Percentiles rank a stretch among this genome's conserved stretches.
These are phyloP conservation scores for Suillus luteus DNA, from an alignment of 768 basidiomycete genomes.

Conservation along the genomic window DNA sequence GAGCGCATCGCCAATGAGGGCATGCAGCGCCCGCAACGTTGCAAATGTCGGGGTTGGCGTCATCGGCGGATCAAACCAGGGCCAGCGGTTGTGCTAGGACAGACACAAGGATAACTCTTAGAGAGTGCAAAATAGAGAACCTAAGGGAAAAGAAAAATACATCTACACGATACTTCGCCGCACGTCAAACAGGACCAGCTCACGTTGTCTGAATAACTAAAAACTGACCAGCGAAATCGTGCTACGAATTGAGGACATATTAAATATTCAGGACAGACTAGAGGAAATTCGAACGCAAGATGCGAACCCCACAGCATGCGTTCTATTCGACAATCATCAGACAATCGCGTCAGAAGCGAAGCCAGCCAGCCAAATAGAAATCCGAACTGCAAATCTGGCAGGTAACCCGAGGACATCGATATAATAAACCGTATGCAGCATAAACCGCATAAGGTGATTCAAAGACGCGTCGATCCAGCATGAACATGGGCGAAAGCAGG, in stretches of 20 bases:
- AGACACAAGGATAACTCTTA: background rate
- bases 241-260: background rate
- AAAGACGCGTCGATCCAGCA: background rate
- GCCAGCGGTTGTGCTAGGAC: background rate
- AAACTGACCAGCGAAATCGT: background rate
- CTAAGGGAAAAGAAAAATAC: background rate
- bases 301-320: background rate
- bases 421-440: background rate
- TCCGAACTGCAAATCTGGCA: background rate
- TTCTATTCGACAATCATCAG: slow-evolving; percentile 4
- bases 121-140: background rate
- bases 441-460: background rate
- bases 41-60: slow-evolving; percentile 57
- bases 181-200: background rate
- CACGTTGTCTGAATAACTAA: background rate
- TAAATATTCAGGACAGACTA: slow-evolving; percentile 1
- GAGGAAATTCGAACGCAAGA: background rate
- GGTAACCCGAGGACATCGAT: background rate
- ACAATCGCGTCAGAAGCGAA: background rate
- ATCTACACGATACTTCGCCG: background rate
- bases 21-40: slow-evolving; percentile 61
- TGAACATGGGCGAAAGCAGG: background rate
- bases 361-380: background rate
- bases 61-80: slow-evolving; percentile 10
- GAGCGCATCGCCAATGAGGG: slow-evolving; percentile 67